Base-by-base conservation (phyloP, 306 rosid species). In the Quercus gilva region DNA sequence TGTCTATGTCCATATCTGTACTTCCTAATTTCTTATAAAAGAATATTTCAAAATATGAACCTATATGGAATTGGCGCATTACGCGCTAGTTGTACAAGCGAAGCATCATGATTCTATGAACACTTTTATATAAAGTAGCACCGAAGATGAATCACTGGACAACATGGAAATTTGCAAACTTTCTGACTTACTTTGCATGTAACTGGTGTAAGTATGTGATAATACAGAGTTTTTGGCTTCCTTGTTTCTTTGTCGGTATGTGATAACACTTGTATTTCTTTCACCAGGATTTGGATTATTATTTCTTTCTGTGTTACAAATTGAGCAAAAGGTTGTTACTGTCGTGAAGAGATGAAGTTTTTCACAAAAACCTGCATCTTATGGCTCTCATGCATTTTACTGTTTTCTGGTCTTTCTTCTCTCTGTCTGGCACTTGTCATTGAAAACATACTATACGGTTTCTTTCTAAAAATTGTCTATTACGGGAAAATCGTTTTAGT, bases 371-470 rank as follows among this genome's bases (percentile, higher is more conserved):
- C 31, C 26, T 77, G 29, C 83, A 8, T 70, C 43, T 55, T 85
- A 4, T 63, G 86, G 28, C 76, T 90, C 77, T 77, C 80, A 67
- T 43, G 9, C 82, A 69, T 87, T 82, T 55, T 84, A 75, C 84
- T 87, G 3, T 68, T 71, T 68, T 83, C 91, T 79, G 98, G 98
- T 75, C 79, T 75, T 77, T 23, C 25, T 23, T 61, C 82, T 49
- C 77, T 70, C 19, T 51, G 55, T 76, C 74, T 0, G 33, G 33
- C 33, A 33, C 35, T 33, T 33, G 5, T 33, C 35, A 33, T 33
- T 33, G 35, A 33, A 33, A 33, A 33, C 35, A 33, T 33, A 33
- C 35, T 5, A 33, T 33, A 33, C 35, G 35, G 35, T 33, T 33
- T 33, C 35, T 33, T 33, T 33, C 35, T 33, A 33, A 33, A 33